Base-by-base conservation (phyloP, 805 yeast genomes). In the Hanseniaspora taiwanica region DNA sequence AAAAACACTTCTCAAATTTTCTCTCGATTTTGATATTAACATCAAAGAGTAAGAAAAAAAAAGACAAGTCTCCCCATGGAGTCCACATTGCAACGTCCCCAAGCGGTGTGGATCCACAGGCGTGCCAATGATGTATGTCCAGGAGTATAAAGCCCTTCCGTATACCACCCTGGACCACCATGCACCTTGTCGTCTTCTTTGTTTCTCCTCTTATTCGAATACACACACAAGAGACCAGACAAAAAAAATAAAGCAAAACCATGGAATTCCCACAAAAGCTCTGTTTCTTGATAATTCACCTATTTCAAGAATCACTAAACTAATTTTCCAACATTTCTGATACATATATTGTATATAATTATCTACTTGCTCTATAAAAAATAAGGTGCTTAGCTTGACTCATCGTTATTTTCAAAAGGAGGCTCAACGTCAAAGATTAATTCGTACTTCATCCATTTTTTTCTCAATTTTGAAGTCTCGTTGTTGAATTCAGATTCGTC, bases 361-460 rank as follows among this genome's bases (percentile, higher is more conserved):
- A n/a, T n/a, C n/a, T n/a, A n/a, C n/a, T n/a, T n/a, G n/a, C n/a
- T n/a, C n/a, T n/a, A n/a, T n/a, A n/a, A n/a, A n/a, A n/a, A n/a
- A n/a, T n/a, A n/a, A n/a, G n/a, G 29, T n/a, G 33, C 18, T 18
- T 58, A 62, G 43, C 63, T 58, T 9, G 56, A 48, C 8, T 54
- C 59, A 6, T 43, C 47, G 35, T 57, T 57, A 42, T 54, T 53
- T 14, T 27, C 32, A 37, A 50, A 54, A 18, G 58, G 48, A 25
- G 64, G 64, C 38, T 54, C 60, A 10, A 57, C 52, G 27, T 56
- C 59, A 40, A 58, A 60, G 13, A 58, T 56, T 14, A 55, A 40
- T 37, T 60, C 64, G 44, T 56, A 55, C 36, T 55, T 55, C 24
- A 58, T 49, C 64, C 64, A 60, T 44, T 58, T 57, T 29, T 54